Base-by-base conservation (phyloP, 192 early-diverging fungal genomes). In the Glomus cerebriforme region DNA sequence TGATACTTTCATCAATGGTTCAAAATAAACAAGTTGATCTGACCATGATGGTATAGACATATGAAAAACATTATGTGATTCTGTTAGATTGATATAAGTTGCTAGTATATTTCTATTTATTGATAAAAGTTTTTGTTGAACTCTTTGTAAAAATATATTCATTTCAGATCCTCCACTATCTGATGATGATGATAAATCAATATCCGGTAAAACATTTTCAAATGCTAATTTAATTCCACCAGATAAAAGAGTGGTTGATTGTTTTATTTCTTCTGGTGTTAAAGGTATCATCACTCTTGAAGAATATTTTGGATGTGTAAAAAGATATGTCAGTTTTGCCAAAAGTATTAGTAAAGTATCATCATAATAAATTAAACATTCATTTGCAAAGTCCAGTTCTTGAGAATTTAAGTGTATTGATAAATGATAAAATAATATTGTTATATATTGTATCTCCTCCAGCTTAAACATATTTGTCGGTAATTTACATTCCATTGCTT, bases 401-500 rank as follows among this genome's bases (percentile, higher is more conserved):
- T 79, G 59, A 29, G 81, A 76, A 32, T 26, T 49, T 59, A 83
- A 79, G 79, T 85, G 68, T 34, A 86, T 82, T 1, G 89, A 80
- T 17, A 90, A 74, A 31, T 86, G 77, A 67, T 85, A 87, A 37
- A 90, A 83, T 54, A 90, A 73, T 81, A 86, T 86, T 24, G 85
- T 87, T 19, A 85, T 87, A 22, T 85, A 62, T 64, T 88, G 85
- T 64, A 90, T 84, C 59, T 90, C 89, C 64, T 86, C 85, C 37
- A 90, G 43, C 19, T 84, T 79, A 54, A 83, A 82, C 37, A 81
- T 83, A 9, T 80, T 85, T 15, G 83, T 49, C 0, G 85, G 80
- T 37, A 75, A 31, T 59, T 83, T 77, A 26, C 82, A 83, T 31
- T 81, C 79, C 26, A 90, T 72, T 13, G 86, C 86, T 43, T 78